A percentile compares a stretch with the other conserved stretches of the same genome.
Conservation (phyloP, 169 alveolate genomes). For the Neospora caninum region DNA sequence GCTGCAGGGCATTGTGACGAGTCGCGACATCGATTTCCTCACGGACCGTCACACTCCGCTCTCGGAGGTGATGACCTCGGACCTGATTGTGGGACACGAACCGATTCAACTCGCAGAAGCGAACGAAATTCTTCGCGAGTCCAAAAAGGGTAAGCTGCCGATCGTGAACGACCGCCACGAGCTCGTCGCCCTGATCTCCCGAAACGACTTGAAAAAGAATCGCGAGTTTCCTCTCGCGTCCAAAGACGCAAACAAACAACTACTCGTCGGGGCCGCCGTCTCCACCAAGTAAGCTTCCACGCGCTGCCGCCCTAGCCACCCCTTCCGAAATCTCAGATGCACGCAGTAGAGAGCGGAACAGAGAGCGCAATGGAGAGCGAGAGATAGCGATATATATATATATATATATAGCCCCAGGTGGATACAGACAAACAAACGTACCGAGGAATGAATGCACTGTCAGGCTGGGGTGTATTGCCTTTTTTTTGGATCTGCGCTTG, state of each 20-base stretch:
- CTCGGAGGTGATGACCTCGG: slow-evolving; percentile 85
- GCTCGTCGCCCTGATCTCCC: slow-evolving; percentile 86
- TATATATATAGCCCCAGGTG: no score
- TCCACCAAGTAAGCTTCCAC: slow-evolving; percentile 65
- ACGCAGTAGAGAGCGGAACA: neutral
- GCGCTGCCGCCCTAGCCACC: neutral
- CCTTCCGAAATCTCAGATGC: no score
- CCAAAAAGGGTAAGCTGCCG: slow-evolving; percentile 89
- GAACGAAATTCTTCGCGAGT: slow-evolving; percentile 78
- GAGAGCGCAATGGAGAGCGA: neutral
- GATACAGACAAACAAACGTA: no score
- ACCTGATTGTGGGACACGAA: slow-evolving; percentile 82
- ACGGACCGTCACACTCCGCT: slow-evolving; percentile 81
- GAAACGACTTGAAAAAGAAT: slow-evolving; percentile 89
- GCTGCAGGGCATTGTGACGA: slow-evolving; percentile 88
- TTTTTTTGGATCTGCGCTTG: no score
- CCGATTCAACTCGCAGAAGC: slow-evolving; percentile 88
- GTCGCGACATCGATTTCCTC: slow-evolving; percentile 87
- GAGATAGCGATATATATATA: neutral
- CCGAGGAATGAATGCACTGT: no score
- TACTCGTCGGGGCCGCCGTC: slow-evolving; percentile 89
- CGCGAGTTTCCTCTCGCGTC: slow-evolving; percentile 88
- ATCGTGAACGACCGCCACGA: slow-evolving; percentile 85
- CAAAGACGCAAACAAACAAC: slow-evolving; percentile 86
- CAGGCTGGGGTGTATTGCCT: no score